phyloP scores from a whole-genome alignment of 805 yeast genomes.

The Saturnispora mendoncae region DNA sequence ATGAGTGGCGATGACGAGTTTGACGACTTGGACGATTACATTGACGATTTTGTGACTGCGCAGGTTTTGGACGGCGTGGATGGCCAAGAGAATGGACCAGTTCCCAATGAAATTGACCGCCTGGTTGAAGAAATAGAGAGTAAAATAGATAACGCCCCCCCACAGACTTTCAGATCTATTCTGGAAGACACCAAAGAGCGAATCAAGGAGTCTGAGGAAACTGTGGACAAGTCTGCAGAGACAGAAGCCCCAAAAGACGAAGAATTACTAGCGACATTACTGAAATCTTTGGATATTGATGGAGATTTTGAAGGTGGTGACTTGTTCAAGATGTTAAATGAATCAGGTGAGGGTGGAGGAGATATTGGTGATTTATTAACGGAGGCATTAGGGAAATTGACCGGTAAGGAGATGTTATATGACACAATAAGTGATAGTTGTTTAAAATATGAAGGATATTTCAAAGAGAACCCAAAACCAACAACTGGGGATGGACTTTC shows the following conservation, averaged over 20 bases:
- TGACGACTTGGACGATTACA: conserved; percentile 71
- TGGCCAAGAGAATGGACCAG: conserved; percentile 20
- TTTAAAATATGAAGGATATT: conserved; percentile 63
- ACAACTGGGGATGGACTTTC: conserved; percentile 15
- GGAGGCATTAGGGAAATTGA: conserved; percentile 72
- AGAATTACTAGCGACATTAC: conserved; percentile 51
- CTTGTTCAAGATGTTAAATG: conserved; percentile 1
- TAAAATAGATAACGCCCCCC: conserved; percentile 16
- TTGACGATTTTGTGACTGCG: conserved; percentile 78
- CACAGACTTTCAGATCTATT: conserved; percentile 48
- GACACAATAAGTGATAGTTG: conserved; percentile 82
- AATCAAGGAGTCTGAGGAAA: conserved; percentile 65
- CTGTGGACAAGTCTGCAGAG: conserved; percentile 51
- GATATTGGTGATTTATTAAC: conserved; percentile 39
- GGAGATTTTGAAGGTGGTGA: conserved; percentile 4
- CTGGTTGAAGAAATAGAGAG: conserved; percentile 34
- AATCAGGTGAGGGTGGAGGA: conserved; percentile 12
- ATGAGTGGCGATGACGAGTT: conserved; percentile 47
- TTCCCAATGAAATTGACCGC: not conserved
- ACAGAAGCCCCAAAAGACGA: conserved; percentile 28
- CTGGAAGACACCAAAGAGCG: conserved; percentile 75
- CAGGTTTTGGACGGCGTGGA: conserved; percentile 57
- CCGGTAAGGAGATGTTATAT: conserved; percentile 77
- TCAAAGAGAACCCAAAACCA: conserved; percentile 36
- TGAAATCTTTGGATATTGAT: conserved; percentile 47